Conservation (phyloP, 192 early-diverging fungal genomes). For the Phlyctochytrium bullatum region DNA sequence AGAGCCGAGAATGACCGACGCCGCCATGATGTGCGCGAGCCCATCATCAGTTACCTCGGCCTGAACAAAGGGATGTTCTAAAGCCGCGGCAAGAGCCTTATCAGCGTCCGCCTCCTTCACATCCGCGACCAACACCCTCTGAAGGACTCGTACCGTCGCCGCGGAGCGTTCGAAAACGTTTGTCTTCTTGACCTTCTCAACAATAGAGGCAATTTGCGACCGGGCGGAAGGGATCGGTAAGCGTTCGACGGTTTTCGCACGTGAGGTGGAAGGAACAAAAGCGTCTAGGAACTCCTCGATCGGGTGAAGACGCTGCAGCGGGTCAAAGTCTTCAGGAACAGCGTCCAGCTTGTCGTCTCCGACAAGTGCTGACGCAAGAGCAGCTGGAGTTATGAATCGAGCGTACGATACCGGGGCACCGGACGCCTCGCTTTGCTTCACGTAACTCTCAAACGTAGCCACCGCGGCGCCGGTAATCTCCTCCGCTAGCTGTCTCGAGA, state of each 20-base stretch:
- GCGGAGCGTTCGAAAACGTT: background rate
- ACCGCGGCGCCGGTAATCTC: constrained; percentile 5
- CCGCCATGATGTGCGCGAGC: constrained; percentile 4
- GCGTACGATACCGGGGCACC: no score
- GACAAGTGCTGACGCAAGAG: no score
- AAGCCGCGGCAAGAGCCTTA: background rate
- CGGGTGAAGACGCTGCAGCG: background rate
- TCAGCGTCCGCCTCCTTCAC: background rate
- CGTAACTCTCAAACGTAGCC: background rate
- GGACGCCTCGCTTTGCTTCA: background rate
- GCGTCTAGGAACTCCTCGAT: background rate
- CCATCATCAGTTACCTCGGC: background rate
- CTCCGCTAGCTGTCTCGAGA: background rate
- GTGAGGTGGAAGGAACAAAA: background rate
- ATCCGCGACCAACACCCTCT: background rate
- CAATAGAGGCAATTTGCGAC: background rate
- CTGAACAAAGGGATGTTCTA: background rate
- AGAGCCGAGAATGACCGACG: background rate
- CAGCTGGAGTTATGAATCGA: no score
- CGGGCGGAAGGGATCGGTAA: background rate
- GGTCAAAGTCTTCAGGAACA: background rate
- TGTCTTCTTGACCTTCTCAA: no score
- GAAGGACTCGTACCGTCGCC: background rate
- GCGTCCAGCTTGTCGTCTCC: background rate
- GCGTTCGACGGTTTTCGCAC: background rate